These are phyloP conservation scores for Leccinum fuscescens DNA, from an alignment of 1,284 basidiomycete genomes.

Conservation along the genomic window DNA sequence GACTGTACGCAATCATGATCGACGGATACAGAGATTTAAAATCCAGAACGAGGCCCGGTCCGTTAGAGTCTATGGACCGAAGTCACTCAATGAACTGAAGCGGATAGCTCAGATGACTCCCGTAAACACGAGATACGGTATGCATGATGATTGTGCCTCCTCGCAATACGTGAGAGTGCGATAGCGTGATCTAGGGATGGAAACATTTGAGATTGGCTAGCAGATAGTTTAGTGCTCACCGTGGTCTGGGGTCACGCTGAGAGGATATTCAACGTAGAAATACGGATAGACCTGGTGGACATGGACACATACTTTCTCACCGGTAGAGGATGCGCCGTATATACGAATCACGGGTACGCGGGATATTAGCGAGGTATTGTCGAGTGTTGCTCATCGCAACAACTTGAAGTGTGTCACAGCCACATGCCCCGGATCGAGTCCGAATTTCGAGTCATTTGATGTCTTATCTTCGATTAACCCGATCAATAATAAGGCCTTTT, in stretches of 20 bases:
- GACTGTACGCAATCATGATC: slow-evolving; percentile 98
- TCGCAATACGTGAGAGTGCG: slow-evolving; percentile 70
- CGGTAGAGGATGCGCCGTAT: slow-evolving; percentile 82
- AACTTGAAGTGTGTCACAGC: no score
- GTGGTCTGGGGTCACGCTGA: slow-evolving; percentile 49
- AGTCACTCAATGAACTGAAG: slow-evolving; percentile 91
- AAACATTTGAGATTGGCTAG: slow-evolving; percentile 66
- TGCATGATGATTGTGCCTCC: slow-evolving; percentile 77
- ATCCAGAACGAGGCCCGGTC: slow-evolving; percentile 72
- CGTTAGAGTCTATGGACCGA: slow-evolving; percentile 49
- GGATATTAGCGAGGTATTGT: slow-evolving; percentile 55
- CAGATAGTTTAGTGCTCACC: slow-evolving; percentile 34
- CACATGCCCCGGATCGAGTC: no score
- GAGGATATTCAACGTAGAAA: slow-evolving; percentile 71
- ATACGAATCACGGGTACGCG: slow-evolving; percentile 82
- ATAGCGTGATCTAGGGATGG: slow-evolving; percentile 78
- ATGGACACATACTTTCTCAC: slow-evolving; percentile 82
- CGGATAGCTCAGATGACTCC: slow-evolving; percentile 82
- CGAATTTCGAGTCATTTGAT: no score
- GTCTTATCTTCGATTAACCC: no score
- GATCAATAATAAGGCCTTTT: background rate
- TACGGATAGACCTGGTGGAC: slow-evolving; percentile 89
- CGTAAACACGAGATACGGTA: slow-evolving; percentile 79
- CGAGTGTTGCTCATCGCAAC: slow-evolving; percentile 35
- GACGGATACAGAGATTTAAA: slow-evolving; percentile 97